Evolutionary conservation across 257 asterid genomes (phyloP).

Genomic region (Petunia axillaris): DNA sequence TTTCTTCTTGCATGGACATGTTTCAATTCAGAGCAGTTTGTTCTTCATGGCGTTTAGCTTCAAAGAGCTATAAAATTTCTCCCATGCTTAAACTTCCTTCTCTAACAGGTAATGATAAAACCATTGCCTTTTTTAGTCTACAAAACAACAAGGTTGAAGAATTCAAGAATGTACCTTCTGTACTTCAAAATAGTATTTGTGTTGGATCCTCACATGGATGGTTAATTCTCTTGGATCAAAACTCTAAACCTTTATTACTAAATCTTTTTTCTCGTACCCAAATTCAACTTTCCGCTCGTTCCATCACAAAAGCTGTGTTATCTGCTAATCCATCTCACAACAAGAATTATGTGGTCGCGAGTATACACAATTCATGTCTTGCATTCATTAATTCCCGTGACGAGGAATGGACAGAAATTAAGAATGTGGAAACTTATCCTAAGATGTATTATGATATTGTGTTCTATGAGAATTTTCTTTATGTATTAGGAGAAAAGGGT

Average conservation of each 20-base stretch:
- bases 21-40: not conserved
- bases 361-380: not conserved
- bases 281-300: slow-evolving; percentile 19
- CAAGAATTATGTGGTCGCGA: not conserved
- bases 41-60: slow-evolving; percentile 3
- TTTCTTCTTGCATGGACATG: not conserved
- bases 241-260: not conserved
- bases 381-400: slow-evolving; percentile 5
- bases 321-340: not conserved
- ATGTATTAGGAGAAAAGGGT: not conserved
- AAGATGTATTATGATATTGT: slow-evolving; percentile 21
- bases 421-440: not conserved
- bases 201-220: slow-evolving; percentile 32
- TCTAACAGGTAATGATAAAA: not conserved
- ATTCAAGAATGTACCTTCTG: not conserved
- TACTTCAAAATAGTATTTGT: not conserved
- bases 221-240: slow-evolving; percentile 22
- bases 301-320: not conserved
- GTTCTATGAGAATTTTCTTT: not conserved
- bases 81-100: not conserved
- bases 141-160: not conserved
- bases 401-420: slow-evolving; percentile 12
- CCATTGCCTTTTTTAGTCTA: not conserved
- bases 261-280: not conserved
- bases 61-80: not conserved